A percentile compares a stretch with the other conserved stretches of the same genome.
Conservation (phyloP, 306 rosid genomes). For the Quercus wislizeni region DNA sequence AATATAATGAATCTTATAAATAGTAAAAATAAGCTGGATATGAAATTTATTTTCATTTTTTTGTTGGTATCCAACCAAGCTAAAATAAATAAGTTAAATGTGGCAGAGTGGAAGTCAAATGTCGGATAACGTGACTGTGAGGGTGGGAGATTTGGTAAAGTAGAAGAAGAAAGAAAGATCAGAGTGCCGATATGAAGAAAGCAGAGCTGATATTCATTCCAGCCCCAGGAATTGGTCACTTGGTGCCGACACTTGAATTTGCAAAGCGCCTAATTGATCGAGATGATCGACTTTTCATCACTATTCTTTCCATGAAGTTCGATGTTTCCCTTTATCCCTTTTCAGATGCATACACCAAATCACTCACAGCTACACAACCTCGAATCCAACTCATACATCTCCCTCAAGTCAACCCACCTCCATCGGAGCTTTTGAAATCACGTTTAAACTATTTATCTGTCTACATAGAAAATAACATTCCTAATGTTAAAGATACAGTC, state of each 20-base stretch:
- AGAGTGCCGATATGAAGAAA: constrained; percentile 9
- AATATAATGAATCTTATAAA: too few species aligned
- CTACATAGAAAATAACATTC: constrained; percentile 25
- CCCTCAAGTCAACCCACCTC: constrained; percentile 38
- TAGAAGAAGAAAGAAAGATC: neutral
- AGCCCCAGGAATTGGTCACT: constrained; percentile 46
- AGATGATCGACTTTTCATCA: constrained; percentile 34
- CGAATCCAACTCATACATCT: constrained; percentile 46
- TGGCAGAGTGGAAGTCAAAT: too few species aligned
- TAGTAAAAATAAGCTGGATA: too few species aligned
- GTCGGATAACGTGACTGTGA: too few species aligned
- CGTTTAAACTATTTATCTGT: constrained; percentile 14
- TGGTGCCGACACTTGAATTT: constrained; percentile 44
- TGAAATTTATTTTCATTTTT: too few species aligned
- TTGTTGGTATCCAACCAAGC: too few species aligned
- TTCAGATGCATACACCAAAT: constrained; percentile 33
- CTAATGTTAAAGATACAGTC: constrained; percentile 20
- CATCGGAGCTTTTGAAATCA: constrained; percentile 26
- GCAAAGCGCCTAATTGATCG: constrained; percentile 34
- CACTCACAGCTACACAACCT: constrained; percentile 31
- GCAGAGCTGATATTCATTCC: constrained; percentile 49
- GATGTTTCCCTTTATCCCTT: neutral
- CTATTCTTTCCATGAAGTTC: constrained; percentile 37
- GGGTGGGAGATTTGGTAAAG: neutral
- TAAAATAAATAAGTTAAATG: too few species aligned